Percentiles rank a stretch among this genome's conserved stretches.
These are phyloP conservation scores for Pythium apleroticum DNA, from an alignment of 352 stramenopile species.

Conservation along the genomic window DNA sequence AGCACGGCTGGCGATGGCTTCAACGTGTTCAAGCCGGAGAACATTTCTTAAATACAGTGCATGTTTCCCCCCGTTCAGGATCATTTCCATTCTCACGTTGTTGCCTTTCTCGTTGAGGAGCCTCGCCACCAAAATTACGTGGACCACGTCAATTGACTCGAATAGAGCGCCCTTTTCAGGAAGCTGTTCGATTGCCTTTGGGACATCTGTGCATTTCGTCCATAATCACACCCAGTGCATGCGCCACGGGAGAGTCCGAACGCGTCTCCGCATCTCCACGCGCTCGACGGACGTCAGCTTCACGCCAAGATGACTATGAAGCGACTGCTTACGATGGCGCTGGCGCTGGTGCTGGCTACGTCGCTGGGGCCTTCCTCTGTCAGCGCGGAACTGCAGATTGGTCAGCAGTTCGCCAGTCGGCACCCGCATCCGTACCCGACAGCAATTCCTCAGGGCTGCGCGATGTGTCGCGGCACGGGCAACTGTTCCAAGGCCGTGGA, in stretches of 20 bases:
- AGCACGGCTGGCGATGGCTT: constrained; percentile 97
- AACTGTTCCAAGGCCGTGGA: constrained; percentile 68
- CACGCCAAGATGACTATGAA: background rate
- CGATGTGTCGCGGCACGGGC: constrained; percentile 49
- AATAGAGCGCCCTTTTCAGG: constrained; percentile 15
- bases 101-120: constrained; percentile 2
- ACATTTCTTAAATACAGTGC: constrained; percentile 81
- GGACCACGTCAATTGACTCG: background rate
- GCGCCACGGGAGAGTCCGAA: background rate
- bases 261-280: background rate
- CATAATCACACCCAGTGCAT: constrained; percentile 1
- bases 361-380: constrained; percentile 3
- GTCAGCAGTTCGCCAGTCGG: constrained; percentile 23
- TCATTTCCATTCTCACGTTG: background rate
- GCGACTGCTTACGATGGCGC: background rate
- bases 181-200: constrained; percentile 12
- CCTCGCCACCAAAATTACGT: background rate
- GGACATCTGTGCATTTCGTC: constrained; percentile 3
- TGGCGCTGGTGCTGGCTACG: background rate
- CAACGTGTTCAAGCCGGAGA: constrained; percentile 97
- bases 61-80: background rate
- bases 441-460: constrained; percentile 45
- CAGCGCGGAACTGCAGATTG: constrained; percentile 22
- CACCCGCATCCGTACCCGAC: constrained; percentile 24
- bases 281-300: background rate